Evolutionary conservation across 805 yeast species (phyloP).

Genomic region (Allodekkera sacchari): DNA sequence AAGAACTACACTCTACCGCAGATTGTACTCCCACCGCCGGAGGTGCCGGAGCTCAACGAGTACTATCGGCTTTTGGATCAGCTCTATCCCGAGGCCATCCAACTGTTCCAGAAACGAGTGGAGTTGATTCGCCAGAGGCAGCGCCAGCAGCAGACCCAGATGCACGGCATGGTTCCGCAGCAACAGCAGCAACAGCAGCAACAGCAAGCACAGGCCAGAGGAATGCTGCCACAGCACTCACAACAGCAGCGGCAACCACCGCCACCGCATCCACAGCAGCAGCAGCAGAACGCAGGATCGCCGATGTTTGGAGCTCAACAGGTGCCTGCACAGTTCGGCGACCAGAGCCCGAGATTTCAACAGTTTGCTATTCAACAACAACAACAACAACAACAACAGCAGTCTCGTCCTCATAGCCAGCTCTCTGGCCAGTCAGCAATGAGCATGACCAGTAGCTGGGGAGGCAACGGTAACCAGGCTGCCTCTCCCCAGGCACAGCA

Average conservation of each 20-base stretch:
- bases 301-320: too few relatives aligned
- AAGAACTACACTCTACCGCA: constrained; percentile 32
- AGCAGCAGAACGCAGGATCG: constrained; percentile 2
- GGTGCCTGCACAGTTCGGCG: too few relatives aligned
- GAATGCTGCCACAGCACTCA: constrained; percentile 12
- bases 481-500: too few relatives aligned
- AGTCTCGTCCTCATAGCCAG: constrained; percentile 6
- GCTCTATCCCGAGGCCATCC: constrained; percentile 43
- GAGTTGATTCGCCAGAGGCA: constrained; percentile 20
- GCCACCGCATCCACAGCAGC: constrained; percentile 6
- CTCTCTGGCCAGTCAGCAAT: constrained; percentile 9
- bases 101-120: constrained; percentile 21
- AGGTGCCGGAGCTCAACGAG: constrained; percentile 43
- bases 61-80: constrained; percentile 31
- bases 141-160: constrained; percentile 9
- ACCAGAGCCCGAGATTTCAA: too few relatives aligned
- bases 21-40: constrained; percentile 46
- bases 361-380: constrained; percentile 19
- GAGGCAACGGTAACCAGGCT: constrained; percentile 5
- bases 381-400: constrained; percentile 12
- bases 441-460: constrained; percentile 10
- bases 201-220: constrained; percentile 8
- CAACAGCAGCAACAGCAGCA: constrained; percentile 7
- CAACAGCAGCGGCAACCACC: constrained; percentile 1
- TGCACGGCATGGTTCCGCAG: constrained; percentile 3